Evolutionary conservation across 2,329 filamentous ascomycete genomes (phyloP).

Genomic region (Trichoderma atroviride): DNA sequence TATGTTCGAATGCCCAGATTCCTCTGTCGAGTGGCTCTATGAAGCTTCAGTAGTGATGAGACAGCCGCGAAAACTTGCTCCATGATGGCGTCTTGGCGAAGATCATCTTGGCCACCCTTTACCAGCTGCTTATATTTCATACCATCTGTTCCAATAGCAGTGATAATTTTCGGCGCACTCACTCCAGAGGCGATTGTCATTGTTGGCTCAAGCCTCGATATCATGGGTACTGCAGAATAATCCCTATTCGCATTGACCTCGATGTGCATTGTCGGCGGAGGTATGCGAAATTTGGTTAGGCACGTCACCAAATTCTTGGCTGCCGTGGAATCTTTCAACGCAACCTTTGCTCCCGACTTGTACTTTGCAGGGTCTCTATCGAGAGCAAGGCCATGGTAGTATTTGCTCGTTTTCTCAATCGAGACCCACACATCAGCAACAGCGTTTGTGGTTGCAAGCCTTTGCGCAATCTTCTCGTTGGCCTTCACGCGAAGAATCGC

Average conservation of each 20-base stretch:
- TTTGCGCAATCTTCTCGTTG: slow-evolving; percentile 67
- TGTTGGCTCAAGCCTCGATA: slow-evolving; percentile 69
- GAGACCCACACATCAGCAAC: slow-evolving; percentile 65
- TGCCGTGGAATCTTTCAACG: slow-evolving; percentile 63
- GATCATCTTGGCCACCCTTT: slow-evolving; percentile 93
- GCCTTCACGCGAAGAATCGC: slow-evolving; percentile 74
- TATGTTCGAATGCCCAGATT: slow-evolving; percentile 92
- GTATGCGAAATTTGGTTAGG: slow-evolving; percentile 69
- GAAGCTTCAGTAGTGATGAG: slow-evolving; percentile 82
- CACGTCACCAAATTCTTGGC: slow-evolving; percentile 65
- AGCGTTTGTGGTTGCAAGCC: slow-evolving; percentile 56
- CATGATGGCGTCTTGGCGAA: slow-evolving; percentile 98
- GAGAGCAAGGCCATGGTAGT: slow-evolving; percentile 65
- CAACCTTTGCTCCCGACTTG: slow-evolving; percentile 67
- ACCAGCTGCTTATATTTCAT: slow-evolving; percentile 84
- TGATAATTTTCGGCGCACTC: slow-evolving; percentile 92
- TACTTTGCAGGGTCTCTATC: slow-evolving; percentile 66
- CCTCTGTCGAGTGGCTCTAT: slow-evolving; percentile 83
- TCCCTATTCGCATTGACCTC: slow-evolving; percentile 71
- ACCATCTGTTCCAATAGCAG: slow-evolving; percentile 77
- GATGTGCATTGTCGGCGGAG: slow-evolving; percentile 87
- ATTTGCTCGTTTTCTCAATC: slow-evolving; percentile 73
- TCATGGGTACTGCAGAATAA: slow-evolving; percentile 76
- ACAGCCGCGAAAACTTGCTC: slow-evolving; percentile 98
- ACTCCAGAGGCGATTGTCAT: slow-evolving; percentile 89